Base-by-base conservation (phyloP, 768 basidiomycete genomes). In the Suillus subluteus region DNA sequence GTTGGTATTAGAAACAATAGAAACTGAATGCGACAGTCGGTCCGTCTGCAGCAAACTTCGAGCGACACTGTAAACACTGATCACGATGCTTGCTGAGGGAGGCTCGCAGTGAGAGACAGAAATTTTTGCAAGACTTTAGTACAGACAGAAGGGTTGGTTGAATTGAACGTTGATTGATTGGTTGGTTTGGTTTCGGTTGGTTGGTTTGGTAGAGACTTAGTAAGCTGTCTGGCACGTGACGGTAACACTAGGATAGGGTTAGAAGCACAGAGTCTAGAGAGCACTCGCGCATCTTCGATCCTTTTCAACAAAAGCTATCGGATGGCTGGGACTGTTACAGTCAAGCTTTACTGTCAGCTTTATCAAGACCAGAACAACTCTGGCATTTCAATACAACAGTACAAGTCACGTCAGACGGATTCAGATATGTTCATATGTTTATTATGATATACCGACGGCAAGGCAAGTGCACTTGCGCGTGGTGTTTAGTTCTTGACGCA, bases 401-500 rank as follows among this genome's bases (percentile, higher is more conserved):
- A 58, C 58, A 40, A 23, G 15, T 40, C 37, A 58, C 23, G 11
- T 56, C 23, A 16, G 18, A 26, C 16, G 8, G 9, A 1, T 37
- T 32, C 32, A 5, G 15, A 58, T 38, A 58, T 38, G 8, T 38
- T 35, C 40, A 15, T 32, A 5, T 50, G 23, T 3, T 50, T 50
- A 50, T 26, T 26, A 26, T 26, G 26, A 58, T 38, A 58, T 38
- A 58, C 37, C 32, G 32, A 23, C 52, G 30, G 30, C 52, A 54
- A 54, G 52, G 52, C 52, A 18, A 15, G 16, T 38, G 58, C n/a
- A 23, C 13, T 40, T 38, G 58, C 21, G 21, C 56, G 35, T 37
- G 32, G 6, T 35, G 13, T 15, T 37, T 37, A 58, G 13, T 35
- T 54, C 52, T 54, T 37, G 13, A 40, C 40, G 66, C 66, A 66